Conservation (phyloP, 768 basidiomycete species). For the Trametes gibbosa region DNA sequence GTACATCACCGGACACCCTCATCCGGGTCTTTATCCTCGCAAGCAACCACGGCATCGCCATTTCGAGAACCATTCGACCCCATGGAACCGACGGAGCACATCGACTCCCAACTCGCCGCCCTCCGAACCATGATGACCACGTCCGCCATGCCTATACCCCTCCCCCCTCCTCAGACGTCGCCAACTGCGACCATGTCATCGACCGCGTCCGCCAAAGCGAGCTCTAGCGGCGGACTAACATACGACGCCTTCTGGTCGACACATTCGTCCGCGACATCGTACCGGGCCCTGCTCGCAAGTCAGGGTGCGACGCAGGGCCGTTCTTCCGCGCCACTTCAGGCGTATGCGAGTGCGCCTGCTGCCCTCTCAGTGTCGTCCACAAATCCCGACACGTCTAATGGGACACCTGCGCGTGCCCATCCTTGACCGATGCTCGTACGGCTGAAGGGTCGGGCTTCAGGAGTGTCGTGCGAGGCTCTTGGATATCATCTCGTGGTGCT, state of each 20-base stretch:
- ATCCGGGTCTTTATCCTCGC: not conserved
- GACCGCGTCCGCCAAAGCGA: not conserved
- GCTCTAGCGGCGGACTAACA: conserved; percentile 13
- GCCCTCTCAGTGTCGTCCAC: not conserved
- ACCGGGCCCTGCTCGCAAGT: conserved; percentile 5
- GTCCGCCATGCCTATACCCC: conserved; percentile 10
- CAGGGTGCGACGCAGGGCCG: not conserved
- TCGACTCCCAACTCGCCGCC: conserved; percentile 19
- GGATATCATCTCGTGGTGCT: too few species aligned
- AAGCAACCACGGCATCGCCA: not conserved
- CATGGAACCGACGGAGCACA: conserved; percentile 18
- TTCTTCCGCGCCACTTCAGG: not conserved
- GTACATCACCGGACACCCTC: not conserved
- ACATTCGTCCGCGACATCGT: conserved; percentile 15
- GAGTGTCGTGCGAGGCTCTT: too few species aligned
- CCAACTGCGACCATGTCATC: not conserved
- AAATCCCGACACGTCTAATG: too few species aligned
- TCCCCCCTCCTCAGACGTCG: not conserved
- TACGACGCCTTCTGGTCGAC: conserved; percentile 25
- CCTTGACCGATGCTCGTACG: not conserved
- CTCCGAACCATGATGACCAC: conserved; percentile 15
- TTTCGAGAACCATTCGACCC: conserved; percentile 19
- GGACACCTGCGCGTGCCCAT: not conserved
- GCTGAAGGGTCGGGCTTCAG: too few species aligned
- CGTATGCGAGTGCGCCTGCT: conserved; percentile 6